Percentiles rank a stretch among this genome's conserved stretches.
phyloP scores from a whole-genome alignment of 345 rosid species.

The Triadica sebifera region DNA sequence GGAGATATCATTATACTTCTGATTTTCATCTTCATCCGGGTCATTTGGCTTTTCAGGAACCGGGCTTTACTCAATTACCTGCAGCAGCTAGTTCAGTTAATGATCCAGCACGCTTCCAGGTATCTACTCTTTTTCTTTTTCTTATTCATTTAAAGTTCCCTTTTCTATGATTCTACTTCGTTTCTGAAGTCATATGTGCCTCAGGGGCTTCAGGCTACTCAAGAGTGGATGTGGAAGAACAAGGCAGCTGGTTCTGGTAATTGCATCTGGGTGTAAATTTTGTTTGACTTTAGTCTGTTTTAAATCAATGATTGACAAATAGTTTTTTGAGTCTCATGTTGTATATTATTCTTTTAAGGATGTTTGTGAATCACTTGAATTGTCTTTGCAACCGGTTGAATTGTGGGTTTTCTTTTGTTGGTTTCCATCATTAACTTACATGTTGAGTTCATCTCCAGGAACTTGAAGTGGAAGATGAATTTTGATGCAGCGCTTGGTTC shows the following conservation, averaged over 20 bases:
- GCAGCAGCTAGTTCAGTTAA: slow-evolving; percentile 43
- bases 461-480: slow-evolving; percentile 18
- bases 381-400: neutral
- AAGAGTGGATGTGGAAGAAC: slow-evolving; percentile 74
- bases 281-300: neutral
- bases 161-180: neutral
- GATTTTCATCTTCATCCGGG: slow-evolving; percentile 1
- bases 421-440: neutral
- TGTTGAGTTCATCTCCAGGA: slow-evolving; percentile 25
- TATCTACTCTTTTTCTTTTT: slow-evolving; percentile 13
- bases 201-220: slow-evolving; percentile 56
- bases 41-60: slow-evolving; percentile 47
- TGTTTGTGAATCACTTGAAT: neutral
- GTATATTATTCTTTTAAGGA: neutral
- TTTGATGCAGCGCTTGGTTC: slow-evolving; percentile 6
- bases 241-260: slow-evolving; percentile 60
- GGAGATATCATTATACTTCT: neutral
- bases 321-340: neutral
- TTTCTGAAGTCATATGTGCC: slow-evolving; percentile 16
- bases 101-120: slow-evolving; percentile 62
- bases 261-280: slow-evolving; percentile 16
- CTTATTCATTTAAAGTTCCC: too few species aligned
- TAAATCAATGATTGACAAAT: neutral
- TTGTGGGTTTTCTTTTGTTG: neutral
- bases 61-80: slow-evolving; percentile 53